phyloP scores from a whole-genome alignment of 2,329 filamentous ascomycete genomes.

The Xylaria polymorpha region DNA sequence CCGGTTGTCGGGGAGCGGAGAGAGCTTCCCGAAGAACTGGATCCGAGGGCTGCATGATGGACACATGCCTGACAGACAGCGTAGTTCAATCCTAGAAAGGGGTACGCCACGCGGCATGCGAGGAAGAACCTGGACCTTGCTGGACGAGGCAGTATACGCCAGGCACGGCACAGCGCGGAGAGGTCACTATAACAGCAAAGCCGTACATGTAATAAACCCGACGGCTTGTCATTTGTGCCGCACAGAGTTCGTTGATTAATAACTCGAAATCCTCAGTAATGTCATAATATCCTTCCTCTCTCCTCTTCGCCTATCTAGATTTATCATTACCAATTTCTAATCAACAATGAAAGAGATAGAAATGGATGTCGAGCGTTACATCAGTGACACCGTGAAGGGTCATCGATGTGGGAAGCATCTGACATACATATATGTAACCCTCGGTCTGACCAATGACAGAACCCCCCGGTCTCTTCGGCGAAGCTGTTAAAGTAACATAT shows the following conservation, averaged over 20 bases:
- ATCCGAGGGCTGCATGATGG: constrained; percentile 14
- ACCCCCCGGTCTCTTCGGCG: background rate
- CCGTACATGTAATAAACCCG: background rate
- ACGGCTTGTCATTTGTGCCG: constrained; percentile 1
- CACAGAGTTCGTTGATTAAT: background rate
- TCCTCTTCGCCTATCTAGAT: background rate
- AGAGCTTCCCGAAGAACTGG: constrained; percentile 16
- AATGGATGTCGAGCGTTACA: constrained; percentile 12
- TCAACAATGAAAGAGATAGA: background rate
- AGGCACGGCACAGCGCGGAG: constrained; percentile 6
- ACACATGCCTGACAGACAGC: background rate
- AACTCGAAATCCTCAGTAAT: background rate
- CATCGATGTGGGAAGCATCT: constrained; percentile 34
- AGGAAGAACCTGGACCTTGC: constrained; percentile 6
- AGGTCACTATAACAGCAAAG: constrained; percentile 2
- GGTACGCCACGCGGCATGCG: constrained; percentile 9
- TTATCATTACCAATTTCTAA: constrained; percentile 21
- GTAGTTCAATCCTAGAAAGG: constrained; percentile 3
- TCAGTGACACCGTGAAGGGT: constrained; percentile 1
- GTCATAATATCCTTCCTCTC: background rate
- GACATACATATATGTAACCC: constrained; percentile 35
- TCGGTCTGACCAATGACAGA: constrained; percentile 12
- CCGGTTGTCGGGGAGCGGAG: constrained; percentile 10
- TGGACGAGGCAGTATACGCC: constrained; percentile 15
- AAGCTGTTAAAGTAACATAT: constrained; percentile 2